Conservation (phyloP, 208 protist species). For the Trypanosoma theileri region DNA sequence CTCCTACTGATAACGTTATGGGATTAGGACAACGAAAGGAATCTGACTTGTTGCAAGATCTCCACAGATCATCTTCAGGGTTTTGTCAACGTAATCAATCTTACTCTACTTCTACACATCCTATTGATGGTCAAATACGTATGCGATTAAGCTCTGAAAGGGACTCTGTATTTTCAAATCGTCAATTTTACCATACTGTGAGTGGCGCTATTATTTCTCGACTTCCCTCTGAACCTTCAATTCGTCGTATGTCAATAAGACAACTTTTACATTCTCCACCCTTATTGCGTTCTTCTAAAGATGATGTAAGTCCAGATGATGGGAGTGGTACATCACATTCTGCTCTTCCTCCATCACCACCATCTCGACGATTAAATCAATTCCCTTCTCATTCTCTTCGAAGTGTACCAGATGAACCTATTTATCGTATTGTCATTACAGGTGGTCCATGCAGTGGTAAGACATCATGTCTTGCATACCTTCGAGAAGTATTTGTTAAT, state of each 20-base stretch:
- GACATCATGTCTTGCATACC: conserved; percentile 31
- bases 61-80: too few relatives aligned
- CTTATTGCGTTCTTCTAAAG: neutral
- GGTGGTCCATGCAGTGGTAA: conserved; percentile 64
- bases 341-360: neutral
- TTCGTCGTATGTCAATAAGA: conserved; percentile 4
- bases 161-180: conserved; percentile 4
- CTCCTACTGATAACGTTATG: too few relatives aligned
- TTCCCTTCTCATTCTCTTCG: conserved; percentile 5
- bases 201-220: conserved; percentile 18
- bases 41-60: too few relatives aligned
- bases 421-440: conserved; percentile 53
- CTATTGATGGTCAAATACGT: neutral
- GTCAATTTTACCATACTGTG: conserved; percentile 8
- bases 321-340: neutral
- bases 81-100: too few relatives aligned
- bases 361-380: neutral
- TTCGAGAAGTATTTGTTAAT: conserved; percentile 31
- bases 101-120: neutral
- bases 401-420: conserved; percentile 29
- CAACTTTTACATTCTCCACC: neutral
- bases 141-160: neutral
- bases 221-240: conserved; percentile 1
- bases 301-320: conserved; percentile 3
- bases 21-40: too few relatives aligned